Conservation (phyloP, 345 rosid species). For the Adansonia digitata region DNA sequence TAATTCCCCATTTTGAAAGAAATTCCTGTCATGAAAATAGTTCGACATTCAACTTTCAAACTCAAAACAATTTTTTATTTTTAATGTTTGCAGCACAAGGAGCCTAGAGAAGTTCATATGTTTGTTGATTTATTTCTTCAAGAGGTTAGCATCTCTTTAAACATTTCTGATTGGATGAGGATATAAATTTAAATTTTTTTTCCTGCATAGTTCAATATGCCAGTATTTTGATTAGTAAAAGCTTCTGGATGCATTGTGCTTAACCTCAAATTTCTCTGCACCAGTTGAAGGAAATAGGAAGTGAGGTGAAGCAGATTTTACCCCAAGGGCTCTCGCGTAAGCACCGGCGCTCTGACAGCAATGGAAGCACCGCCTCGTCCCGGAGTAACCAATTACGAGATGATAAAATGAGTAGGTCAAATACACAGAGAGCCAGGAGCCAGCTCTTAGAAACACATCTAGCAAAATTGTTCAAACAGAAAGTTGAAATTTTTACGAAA, state of each 20-base stretch:
- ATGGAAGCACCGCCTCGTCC: constrained; percentile 86
- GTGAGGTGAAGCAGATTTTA: constrained; percentile 80
- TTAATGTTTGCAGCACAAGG: constrained; percentile 78
- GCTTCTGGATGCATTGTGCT: neutral
- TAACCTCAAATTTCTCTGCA: constrained; percentile 8
- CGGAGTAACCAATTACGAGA: constrained; percentile 80
- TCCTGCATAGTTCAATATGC: neutral
- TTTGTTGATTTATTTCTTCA: constrained; percentile 86
- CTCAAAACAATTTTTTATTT: constrained; percentile 18
- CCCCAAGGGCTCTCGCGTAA: constrained; percentile 68
- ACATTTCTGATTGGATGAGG: neutral
- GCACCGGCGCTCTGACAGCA: constrained; percentile 93
- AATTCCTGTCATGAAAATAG: constrained; percentile 2
- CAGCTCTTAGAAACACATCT: constrained; percentile 98
- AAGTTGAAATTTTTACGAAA: constrained; percentile 94
- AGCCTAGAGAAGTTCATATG: constrained; percentile 99
- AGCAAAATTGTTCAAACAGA: constrained; percentile 95
- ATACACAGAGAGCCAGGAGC: constrained; percentile 81
- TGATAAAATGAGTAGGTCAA: constrained; percentile 63
- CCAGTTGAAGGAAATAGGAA: constrained; percentile 66
- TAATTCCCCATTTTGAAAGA: constrained; percentile 2
- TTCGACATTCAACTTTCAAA: constrained; percentile 8
- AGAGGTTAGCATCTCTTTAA: constrained; percentile 51
- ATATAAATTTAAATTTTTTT: neutral
- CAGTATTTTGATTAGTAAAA: neutral